Base-by-base conservation (phyloP, 495 filamentous ascomycete species). In the Daldinia childiae region DNA sequence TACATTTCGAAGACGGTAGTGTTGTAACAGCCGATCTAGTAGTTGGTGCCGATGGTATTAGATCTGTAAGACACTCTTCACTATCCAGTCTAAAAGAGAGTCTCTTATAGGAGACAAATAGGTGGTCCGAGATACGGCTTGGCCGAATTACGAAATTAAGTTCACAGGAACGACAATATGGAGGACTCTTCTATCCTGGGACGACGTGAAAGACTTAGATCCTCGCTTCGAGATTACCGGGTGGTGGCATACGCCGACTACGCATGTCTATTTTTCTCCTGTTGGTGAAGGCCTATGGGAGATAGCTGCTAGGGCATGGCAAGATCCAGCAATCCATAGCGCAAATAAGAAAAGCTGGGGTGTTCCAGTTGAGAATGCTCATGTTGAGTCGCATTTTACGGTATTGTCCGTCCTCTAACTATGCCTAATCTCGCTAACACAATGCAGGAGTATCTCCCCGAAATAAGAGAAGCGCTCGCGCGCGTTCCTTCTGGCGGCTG, bases 11-110 rank as follows among this genome's bases (percentile, higher is more conserved):
- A 30, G 84, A 87, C 66, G 75, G 77, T 6, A 74, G 71, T 14
- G 71, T 75, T 12, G 75, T 66, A 3, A 64, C 66, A 19, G 82
- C 81, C 6, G 84, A 87, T 77, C 67, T 87, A 6, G 81, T 86
- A 6, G 77, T 86, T n/a, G 84, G 83, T 6, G 85, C 80, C 19
- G 85, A 87, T 73, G 85, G 85, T 12, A 84, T 87, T 58, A 78
- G 82, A 66, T 87, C 85, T 3, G 84, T 87, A 58, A 36, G 72
- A 34, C 50, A 45, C 50, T 11, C 11, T 30, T 17, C 24, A 64
- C 41, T 48, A 1, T 41, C 50, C 30, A 64, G 72, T 30, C 36
- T 26, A n/a, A 30, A 63, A 60, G 36, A 50, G 55, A 2, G 43
- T 24, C 38, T 14, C 60, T 71, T 45, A 67, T 43, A 34, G 4